These are phyloP conservation scores for Plantago ovata DNA, from an alignment of 257 asterid species.

Conservation along the genomic window DNA sequence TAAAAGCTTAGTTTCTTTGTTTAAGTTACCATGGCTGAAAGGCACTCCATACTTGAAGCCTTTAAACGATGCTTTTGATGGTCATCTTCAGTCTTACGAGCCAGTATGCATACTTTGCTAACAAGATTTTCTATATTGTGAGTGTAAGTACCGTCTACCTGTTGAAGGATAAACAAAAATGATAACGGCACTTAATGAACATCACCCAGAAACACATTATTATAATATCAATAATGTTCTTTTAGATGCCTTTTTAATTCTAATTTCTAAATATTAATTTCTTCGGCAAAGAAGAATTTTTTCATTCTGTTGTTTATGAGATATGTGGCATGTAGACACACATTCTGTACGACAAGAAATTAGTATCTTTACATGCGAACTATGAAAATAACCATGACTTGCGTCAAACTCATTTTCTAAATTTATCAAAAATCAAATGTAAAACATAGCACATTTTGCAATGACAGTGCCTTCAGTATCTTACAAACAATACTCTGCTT, in stretches of 20 bases:
- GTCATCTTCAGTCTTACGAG: constrained; percentile 60
- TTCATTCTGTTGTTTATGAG: too few relatives aligned
- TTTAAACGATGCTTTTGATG: constrained; percentile 50
- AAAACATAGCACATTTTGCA: too few relatives aligned
- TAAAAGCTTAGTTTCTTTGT: background rate
- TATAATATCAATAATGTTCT: too few relatives aligned
- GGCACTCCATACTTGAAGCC: constrained; percentile 91
- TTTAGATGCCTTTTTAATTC: too few relatives aligned
- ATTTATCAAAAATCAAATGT: background rate
- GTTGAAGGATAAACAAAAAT: constrained; percentile 22
- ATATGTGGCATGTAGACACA: too few relatives aligned
- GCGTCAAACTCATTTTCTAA: constrained; percentile 12
- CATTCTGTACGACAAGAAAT: too few relatives aligned
- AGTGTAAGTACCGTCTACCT: constrained; percentile 85
- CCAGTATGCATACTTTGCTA: constrained; percentile 59
- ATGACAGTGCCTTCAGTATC: too few relatives aligned
- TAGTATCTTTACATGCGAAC: constrained; percentile 1
- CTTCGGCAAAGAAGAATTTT: too few relatives aligned
- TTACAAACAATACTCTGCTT: too few relatives aligned
- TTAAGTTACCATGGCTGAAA: constrained; percentile 82
- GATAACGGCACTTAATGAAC: background rate
- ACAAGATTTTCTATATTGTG: constrained; percentile 68
- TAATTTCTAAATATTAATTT: too few relatives aligned
- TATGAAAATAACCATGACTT: constrained; percentile 14
- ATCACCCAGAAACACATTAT: background rate